A percentile compares a stretch with the other conserved stretches of the same genome.
These are phyloP conservation scores for Alternaria tenuissima DNA, from an alignment of 2,329 filamentous ascomycete genomes.

Conservation along the genomic window DNA sequence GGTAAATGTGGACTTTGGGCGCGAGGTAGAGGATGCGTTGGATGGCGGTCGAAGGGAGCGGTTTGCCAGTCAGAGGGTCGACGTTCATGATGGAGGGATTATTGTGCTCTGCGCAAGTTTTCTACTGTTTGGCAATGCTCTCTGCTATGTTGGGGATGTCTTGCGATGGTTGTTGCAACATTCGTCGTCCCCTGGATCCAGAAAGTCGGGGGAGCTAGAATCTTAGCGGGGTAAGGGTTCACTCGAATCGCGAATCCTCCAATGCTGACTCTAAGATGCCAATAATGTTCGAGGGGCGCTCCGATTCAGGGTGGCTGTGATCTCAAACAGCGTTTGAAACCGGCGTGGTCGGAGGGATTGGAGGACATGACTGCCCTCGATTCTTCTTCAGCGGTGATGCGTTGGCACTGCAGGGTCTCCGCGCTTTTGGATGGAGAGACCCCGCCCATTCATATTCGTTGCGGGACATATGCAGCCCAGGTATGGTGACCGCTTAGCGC, in stretches of 20 bases:
- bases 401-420: conserved; percentile 42
- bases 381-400: conserved; percentile 43
- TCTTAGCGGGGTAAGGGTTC: conserved; percentile 9
- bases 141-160: background rate
- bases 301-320: conserved; percentile 32
- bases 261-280: background rate
- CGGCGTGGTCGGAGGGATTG: conserved; percentile 42
- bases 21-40: conserved; percentile 84
- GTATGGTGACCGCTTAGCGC: conserved; percentile 29
- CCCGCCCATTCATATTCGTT: conserved; percentile 26
- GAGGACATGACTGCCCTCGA: conserved; percentile 32
- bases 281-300: conserved; percentile 1
- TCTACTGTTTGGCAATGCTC: background rate
- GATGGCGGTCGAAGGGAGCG: conserved; percentile 78
- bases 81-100: conserved; percentile 61
- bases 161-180: background rate
- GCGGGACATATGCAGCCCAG: conserved; percentile 17
- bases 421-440: conserved; percentile 18
- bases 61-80: conserved; percentile 74
- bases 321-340: conserved; percentile 34
- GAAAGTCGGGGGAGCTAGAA: conserved; percentile 4
- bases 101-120: background rate
- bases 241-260: background rate
- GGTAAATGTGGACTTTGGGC: conserved; percentile 81
- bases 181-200: conserved; percentile 3